Conservation (phyloP, 2,329 filamentous ascomycete genomes). For the Talaromyces piceae region DNA sequence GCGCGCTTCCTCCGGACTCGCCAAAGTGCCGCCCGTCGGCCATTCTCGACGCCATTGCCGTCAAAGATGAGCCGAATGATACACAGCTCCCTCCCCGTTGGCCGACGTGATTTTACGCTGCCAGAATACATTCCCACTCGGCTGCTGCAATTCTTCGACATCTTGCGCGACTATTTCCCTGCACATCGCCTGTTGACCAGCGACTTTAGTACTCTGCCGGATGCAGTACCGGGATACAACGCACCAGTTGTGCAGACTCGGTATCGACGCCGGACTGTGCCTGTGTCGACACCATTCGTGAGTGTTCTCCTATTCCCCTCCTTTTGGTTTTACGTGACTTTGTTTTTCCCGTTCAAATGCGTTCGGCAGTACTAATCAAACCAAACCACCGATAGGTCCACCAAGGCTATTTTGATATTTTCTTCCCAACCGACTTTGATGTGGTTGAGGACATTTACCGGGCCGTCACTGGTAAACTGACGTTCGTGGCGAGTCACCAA, state of each 20-base stretch:
- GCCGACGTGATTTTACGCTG: conserved; percentile 61
- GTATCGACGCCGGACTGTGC: conserved; percentile 77
- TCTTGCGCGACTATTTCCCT: conserved; percentile 81
- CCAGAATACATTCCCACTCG: conserved; percentile 93
- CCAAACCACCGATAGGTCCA: conserved; percentile 57
- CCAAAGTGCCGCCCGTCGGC: conserved; percentile 55
- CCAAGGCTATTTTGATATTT: conserved; percentile 97
- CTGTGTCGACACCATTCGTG: conserved; percentile 84
- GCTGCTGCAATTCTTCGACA: conserved; percentile 94
- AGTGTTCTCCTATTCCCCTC: conserved; percentile 28
- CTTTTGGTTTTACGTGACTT: not conserved
- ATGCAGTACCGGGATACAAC: conserved; percentile 76
- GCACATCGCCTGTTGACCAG: conserved; percentile 80
- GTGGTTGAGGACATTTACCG: conserved; percentile 89
- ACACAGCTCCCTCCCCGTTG: conserved; percentile 59
- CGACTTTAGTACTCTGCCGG: conserved; percentile 81
- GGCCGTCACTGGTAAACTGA: conserved; percentile 85
- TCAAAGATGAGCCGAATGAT: conserved; percentile 53
- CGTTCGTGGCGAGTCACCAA: conserved; percentile 75
- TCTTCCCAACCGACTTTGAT: conserved; percentile 93
- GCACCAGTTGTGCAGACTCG: conserved; percentile 94
- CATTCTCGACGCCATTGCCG: conserved; percentile 37
- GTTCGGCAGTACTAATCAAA: not conserved
- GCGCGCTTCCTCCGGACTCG: conserved; percentile 78
- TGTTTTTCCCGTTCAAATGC: no score